phyloP scores from a whole-genome alignment of 1,139 yeast species.

The Petasospora rhodanensis region DNA sequence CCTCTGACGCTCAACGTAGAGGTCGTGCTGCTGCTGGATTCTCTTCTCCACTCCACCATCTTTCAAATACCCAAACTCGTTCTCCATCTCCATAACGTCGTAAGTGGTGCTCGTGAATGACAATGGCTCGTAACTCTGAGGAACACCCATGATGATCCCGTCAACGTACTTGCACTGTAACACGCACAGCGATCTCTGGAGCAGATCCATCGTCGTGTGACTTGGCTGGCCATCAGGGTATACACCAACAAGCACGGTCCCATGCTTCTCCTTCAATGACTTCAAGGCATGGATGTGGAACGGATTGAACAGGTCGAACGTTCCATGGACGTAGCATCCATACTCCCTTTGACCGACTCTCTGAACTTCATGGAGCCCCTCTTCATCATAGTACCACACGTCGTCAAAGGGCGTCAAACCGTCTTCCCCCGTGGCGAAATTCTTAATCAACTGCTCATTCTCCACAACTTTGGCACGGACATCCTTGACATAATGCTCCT shows the following conservation, averaged over 20 bases:
- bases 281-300: constrained; percentile 71
- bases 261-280: constrained; percentile 32
- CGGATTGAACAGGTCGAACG: constrained; percentile 88
- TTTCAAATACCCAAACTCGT: constrained; percentile 29
- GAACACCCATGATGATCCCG: constrained; percentile 42
- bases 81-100: constrained; percentile 3
- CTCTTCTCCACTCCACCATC: constrained; percentile 29
- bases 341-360: constrained; percentile 27
- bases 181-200: constrained; percentile 83
- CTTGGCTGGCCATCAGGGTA: constrained; percentile 54
- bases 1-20: constrained; percentile 31
- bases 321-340: constrained; percentile 69
- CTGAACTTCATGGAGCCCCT: constrained; percentile 17
- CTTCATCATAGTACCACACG: constrained; percentile 38
- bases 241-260: constrained; percentile 61
- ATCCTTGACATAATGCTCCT: constrained; percentile 44
- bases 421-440: constrained; percentile 63
- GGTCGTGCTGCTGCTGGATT: constrained; percentile 26
- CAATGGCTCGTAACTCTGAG: constrained; percentile 3
- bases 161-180: constrained; percentile 85
- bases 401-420: constrained; percentile 60
- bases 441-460: constrained; percentile 37
- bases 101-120: neutral
- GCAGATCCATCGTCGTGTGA: constrained; percentile 81
- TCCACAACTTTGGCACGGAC: constrained; percentile 18